Percentiles rank a stretch among this genome's conserved stretches.
Conservation (phyloP, 2,329 filamentous ascomycete species). For the Monosporascus cannonballus region DNA sequence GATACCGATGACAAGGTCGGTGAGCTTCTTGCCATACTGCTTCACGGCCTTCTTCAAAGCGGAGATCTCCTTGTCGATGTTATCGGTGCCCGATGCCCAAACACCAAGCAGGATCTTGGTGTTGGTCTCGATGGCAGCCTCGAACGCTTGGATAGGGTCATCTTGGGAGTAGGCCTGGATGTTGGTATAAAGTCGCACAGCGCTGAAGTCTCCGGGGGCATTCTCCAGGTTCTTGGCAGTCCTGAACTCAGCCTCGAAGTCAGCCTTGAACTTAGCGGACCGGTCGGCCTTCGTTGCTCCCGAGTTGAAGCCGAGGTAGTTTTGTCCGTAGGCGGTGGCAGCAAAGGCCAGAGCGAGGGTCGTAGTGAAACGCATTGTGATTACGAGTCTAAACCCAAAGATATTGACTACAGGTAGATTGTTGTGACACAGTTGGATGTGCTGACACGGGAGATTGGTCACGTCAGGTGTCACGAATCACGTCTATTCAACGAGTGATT, state of each 20-base stretch:
- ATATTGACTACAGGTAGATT: no score
- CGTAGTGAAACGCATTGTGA: constrained; percentile 6
- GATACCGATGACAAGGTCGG: constrained; percentile 44
- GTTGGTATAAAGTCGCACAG: constrained; percentile 26
- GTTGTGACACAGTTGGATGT: no score
- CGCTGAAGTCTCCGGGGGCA: constrained; percentile 24
- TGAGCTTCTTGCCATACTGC: constrained; percentile 33
- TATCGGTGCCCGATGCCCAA: constrained; percentile 36
- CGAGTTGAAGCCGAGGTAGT: constrained; percentile 24
- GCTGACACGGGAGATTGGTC: no score
- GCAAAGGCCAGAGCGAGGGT: constrained; percentile 4
- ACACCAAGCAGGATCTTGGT: constrained; percentile 47
- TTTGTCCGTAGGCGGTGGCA: constrained; percentile 18
- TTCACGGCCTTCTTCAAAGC: constrained; percentile 43
- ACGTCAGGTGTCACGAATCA: no score
- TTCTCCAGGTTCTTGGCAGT: constrained; percentile 22
- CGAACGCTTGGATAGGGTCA: constrained; percentile 63
- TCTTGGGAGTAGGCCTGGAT: constrained; percentile 4
- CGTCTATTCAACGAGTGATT: no score
- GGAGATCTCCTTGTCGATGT: constrained; percentile 42
- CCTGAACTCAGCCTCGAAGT: constrained; percentile 28
- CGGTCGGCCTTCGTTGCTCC: constrained; percentile 28
- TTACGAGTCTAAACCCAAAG: neutral
- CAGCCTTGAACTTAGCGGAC: constrained; percentile 21
- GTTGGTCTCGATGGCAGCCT: constrained; percentile 46